Evolutionary conservation across 176 grass and related monocot genomes (phyloP), one percentile per base, ranked within the genome.

Genomic region (Ensete glaucum): DNA sequence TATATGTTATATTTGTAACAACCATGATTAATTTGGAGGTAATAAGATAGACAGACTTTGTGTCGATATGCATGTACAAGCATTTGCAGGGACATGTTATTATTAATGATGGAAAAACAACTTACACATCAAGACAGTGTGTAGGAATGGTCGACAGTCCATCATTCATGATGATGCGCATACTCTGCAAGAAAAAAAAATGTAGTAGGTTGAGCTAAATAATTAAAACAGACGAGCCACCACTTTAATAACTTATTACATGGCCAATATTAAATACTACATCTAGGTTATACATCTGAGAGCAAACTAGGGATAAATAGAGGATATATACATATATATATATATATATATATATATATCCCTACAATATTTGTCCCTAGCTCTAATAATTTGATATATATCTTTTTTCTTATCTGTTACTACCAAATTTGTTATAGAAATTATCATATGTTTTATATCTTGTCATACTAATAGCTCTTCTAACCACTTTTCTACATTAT

Each of bases 151-250:
- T 88, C 69, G 90, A 82, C 63, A 98, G 81, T 75, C 91, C 94
- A 84, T 98, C 94, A 77, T 98, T 98, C 94, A 98, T 98, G 74
- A 98, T 93, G 65, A 93, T 86, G 50, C 94, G 94, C 83, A 93
- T 76, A 53, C 94, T 93, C 94, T 98, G 86, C 69, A 91, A 80
- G 78, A 76, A 23, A 52, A 49, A 62, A 62, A 85, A 91, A 87
- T 23, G 19, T 9, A 70, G 68, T 17, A 19, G 50, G 73, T 81
- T 84, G 25, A 82, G 68, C 12, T 55, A 79, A 79, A 66, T 53
- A 63, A 75, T 62, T 58, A 64, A 73, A 79, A 48, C 15, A 69
- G 57, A 19, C 20, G 57, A 60, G 57, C 17, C 17, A 60, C 57
- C 7, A 60, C 19, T 8, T 43, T 43, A 43, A 43, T 43, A 60